Evolutionary conservation across 495 filamentous ascomycete genomes (phyloP).

Genomic region (Chaetomidium leptoderma): DNA sequence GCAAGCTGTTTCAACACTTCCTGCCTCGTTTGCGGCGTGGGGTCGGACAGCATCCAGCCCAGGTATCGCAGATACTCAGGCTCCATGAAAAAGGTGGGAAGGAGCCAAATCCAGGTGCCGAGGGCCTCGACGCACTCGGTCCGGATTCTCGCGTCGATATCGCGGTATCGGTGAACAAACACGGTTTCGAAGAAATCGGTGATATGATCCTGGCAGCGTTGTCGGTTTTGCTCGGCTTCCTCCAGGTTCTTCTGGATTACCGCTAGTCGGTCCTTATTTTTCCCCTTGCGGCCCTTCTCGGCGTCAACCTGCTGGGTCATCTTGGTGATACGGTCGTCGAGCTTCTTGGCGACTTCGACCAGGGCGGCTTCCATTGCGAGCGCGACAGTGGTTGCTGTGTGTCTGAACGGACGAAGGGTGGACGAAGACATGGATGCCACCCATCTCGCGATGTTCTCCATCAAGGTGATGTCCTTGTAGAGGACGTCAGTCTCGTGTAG

Average conservation of each 20-base stretch:
- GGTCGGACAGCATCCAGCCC: constrained; percentile 89
- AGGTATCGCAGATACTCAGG: constrained; percentile 84
- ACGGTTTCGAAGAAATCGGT: constrained; percentile 82
- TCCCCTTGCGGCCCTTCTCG: constrained; percentile 68
- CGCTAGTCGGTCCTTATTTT: constrained; percentile 52
- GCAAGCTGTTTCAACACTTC: constrained; percentile 79
- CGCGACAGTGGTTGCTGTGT: constrained; percentile 80
- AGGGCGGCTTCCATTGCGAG: constrained; percentile 70
- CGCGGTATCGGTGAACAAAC: constrained; percentile 91
- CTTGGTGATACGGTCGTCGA: constrained; percentile 61
- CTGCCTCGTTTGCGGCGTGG: constrained; percentile 58
- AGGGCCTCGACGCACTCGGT: constrained; percentile 79
- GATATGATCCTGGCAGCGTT: constrained; percentile 61
- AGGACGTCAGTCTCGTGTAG: constrained; percentile 70
- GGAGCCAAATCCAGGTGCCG: constrained; percentile 76
- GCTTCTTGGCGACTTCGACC: constrained; percentile 65
- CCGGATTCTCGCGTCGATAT: constrained; percentile 83
- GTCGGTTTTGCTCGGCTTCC: constrained; percentile 59
- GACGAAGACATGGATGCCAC: constrained; percentile 80
- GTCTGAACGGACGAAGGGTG: constrained; percentile 77
- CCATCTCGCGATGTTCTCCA: constrained; percentile 86
- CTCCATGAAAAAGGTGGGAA: constrained; percentile 83
- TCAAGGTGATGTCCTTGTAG: constrained; percentile 66
- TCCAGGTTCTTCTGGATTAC: constrained; percentile 63
- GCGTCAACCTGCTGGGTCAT: constrained; percentile 77